Conservation (phyloP, 495 filamentous ascomycete genomes). For the Aspergillus sparsus region DNA sequence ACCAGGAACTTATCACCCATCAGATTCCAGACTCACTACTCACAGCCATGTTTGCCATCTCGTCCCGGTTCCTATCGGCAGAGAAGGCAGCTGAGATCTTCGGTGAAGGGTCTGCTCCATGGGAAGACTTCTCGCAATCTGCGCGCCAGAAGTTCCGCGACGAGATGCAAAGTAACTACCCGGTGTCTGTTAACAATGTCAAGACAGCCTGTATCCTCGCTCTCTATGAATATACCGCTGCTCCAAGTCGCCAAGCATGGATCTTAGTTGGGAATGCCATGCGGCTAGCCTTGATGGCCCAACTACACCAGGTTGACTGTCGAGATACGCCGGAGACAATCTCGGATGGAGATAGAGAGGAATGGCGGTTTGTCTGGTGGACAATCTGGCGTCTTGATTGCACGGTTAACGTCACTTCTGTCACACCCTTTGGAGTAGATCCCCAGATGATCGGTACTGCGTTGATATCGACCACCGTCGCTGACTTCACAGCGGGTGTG, state of each 20-base stretch:
- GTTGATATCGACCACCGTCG: slow-evolving; percentile 6
- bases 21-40: slow-evolving; percentile 8
- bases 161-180: neutral
- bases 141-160: slow-evolving; percentile 8
- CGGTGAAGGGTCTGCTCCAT: neutral
- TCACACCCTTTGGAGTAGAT: slow-evolving; percentile 8
- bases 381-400: slow-evolving; percentile 13
- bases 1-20: slow-evolving; percentile 6
- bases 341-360: slow-evolving; percentile 7
- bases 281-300: slow-evolving; percentile 12
- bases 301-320: slow-evolving; percentile 11
- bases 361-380: slow-evolving; percentile 15
- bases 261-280: slow-evolving; percentile 8
- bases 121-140: slow-evolving; percentile 10
- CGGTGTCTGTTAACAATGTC: slow-evolving; percentile 2
- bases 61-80: slow-evolving; percentile 4
- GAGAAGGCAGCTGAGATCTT: slow-evolving; percentile 1
- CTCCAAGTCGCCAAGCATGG: slow-evolving; percentile 11
- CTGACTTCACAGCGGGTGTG: slow-evolving; percentile 5
- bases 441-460: slow-evolving; percentile 11
- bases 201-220: slow-evolving; percentile 8
- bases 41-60: slow-evolving; percentile 7
- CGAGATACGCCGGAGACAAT: neutral
- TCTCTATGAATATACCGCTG: slow-evolving; percentile 8
- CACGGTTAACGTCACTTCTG: slow-evolving; percentile 9